Evolutionary conservation across 2,329 filamentous ascomycete species (phyloP).

Genomic region (Chrysoporthe cubensis): DNA sequence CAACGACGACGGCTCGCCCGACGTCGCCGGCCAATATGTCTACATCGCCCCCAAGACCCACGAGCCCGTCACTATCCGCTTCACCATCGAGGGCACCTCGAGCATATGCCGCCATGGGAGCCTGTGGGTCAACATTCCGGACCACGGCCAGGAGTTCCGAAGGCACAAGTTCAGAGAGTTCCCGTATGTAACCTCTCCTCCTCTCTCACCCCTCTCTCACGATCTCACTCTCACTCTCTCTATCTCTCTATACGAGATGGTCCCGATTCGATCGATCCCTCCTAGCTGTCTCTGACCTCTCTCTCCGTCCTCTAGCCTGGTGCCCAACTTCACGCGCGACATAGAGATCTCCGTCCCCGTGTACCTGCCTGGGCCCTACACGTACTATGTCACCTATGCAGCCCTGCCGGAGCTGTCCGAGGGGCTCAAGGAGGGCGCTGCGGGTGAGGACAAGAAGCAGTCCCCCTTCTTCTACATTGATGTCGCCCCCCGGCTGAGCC

Average conservation of each 20-base stretch:
- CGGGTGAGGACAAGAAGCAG: constrained; percentile 60
- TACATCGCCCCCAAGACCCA: constrained; percentile 78
- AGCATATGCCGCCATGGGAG: constrained; percentile 94
- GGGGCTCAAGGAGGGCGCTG: constrained; percentile 50
- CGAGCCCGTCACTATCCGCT: constrained; percentile 79
- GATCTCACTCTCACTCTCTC: too few relatives aligned
- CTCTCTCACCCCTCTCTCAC: not conserved
- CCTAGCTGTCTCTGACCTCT: constrained; percentile 18
- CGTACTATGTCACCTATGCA: constrained; percentile 91
- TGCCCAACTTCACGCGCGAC: constrained; percentile 89
- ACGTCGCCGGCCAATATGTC: constrained; percentile 87
- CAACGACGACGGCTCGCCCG: constrained; percentile 89
- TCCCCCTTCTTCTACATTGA: constrained; percentile 90
- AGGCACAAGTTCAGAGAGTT: constrained; percentile 83
- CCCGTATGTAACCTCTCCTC: constrained; percentile 65
- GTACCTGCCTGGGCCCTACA: constrained; percentile 81
- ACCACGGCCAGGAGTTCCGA: constrained; percentile 73
- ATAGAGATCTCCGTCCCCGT: constrained; percentile 91
- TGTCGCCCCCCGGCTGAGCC: constrained; percentile 78
- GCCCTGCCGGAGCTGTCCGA: constrained; percentile 80
- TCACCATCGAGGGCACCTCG: constrained; percentile 91
- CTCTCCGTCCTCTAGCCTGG: constrained; percentile 61
- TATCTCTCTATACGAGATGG: too few relatives aligned
- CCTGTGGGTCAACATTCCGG: constrained; percentile 94
- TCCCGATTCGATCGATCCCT: too few relatives aligned